A percentile compares a stretch with the other conserved stretches of the same genome.
Conservation (phyloP, 2,329 filamentous ascomycete genomes). For the Xylariales sp. region DNA sequence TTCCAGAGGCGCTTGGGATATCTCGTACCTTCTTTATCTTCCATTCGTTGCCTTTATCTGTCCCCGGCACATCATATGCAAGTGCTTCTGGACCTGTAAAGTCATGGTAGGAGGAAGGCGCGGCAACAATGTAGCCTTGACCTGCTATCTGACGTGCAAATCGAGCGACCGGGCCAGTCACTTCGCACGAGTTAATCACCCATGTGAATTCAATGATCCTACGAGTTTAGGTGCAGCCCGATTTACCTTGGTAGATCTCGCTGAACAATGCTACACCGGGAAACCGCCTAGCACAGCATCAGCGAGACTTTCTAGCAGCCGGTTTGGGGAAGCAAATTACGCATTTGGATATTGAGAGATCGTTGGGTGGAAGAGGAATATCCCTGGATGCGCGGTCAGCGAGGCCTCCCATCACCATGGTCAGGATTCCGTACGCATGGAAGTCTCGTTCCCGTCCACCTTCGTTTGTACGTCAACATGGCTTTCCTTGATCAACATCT, state of each 20-base stretch:
- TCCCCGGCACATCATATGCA: conserved; percentile 82
- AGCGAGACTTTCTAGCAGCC: conserved; percentile 10
- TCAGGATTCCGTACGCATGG: conserved; percentile 49
- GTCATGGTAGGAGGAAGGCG: conserved; percentile 88
- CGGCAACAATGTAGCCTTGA: conserved; percentile 89
- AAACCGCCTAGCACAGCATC: conserved; percentile 50
- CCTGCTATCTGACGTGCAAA: conserved; percentile 90
- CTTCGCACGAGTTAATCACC: conserved; percentile 38
- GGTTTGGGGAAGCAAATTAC: conserved; percentile 32
- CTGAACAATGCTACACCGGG: conserved; percentile 85
- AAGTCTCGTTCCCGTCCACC: conserved; percentile 48
- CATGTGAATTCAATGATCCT: too few relatives aligned
- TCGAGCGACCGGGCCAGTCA: conserved; percentile 83
- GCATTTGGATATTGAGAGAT: conserved; percentile 84
- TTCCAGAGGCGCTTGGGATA: too few relatives aligned
- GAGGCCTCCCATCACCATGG: conserved; percentile 11
- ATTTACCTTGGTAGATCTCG: conserved; percentile 87
- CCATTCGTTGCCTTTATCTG: conserved; percentile 80
- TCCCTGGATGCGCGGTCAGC: conserved; percentile 49
- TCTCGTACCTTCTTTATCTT: conserved; percentile 72
- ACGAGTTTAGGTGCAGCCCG: too few relatives aligned
- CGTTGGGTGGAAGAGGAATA: conserved; percentile 83
- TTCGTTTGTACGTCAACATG: conserved; percentile 45
- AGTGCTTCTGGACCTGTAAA: conserved; percentile 82
- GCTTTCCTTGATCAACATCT: conserved; percentile 52